A percentile compares a stretch with the other conserved stretches of the same genome.
phyloP scores from a whole-genome alignment of 768 basidiomycete species.

The Fistulinella prunicolor region DNA sequence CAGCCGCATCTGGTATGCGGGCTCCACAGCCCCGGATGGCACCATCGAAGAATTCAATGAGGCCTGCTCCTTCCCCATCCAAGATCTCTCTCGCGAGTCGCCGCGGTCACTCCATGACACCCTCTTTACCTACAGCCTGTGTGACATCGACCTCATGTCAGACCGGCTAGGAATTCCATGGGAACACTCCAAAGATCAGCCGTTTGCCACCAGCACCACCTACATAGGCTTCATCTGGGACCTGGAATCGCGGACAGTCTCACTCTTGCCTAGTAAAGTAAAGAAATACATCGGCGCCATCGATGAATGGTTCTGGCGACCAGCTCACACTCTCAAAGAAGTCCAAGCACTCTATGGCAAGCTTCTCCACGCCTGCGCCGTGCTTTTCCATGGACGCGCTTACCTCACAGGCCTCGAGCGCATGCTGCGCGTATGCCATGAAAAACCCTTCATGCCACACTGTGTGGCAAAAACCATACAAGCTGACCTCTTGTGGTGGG shows the following conservation, averaged over 20 bases:
- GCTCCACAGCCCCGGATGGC: not conserved
- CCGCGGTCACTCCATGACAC: not conserved
- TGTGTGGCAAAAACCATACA: not conserved
- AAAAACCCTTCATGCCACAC: slow-evolving; percentile 33
- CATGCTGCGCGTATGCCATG: slow-evolving; percentile 29
- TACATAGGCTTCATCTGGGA: slow-evolving; percentile 39
- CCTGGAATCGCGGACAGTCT: slow-evolving; percentile 17
- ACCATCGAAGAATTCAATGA: not conserved
- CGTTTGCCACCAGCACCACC: not conserved
- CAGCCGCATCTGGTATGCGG: not conserved
- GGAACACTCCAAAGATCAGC: slow-evolving; percentile 14
- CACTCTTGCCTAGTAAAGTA: slow-evolving; percentile 26
- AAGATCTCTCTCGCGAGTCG: not conserved
- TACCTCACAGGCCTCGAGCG: slow-evolving; percentile 41
- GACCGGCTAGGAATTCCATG: slow-evolving; percentile 6
- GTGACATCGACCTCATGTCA: slow-evolving; percentile 1
- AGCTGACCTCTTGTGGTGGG: slow-evolving; percentile 1
- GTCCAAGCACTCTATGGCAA: slow-evolving; percentile 9
- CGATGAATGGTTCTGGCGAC: not conserved
- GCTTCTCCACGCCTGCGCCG: slow-evolving; percentile 10
- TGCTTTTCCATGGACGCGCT: slow-evolving; percentile 31
- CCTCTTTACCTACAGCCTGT: not conserved
- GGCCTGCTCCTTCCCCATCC: not conserved
- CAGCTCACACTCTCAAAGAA: not conserved
- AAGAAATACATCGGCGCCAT: slow-evolving; percentile 11